A percentile compares a stretch with the other conserved stretches of the same genome.
These are phyloP conservation scores for Fusarium siculi DNA, from an alignment of 2,329 filamentous ascomycete genomes.

Conservation along the genomic window DNA sequence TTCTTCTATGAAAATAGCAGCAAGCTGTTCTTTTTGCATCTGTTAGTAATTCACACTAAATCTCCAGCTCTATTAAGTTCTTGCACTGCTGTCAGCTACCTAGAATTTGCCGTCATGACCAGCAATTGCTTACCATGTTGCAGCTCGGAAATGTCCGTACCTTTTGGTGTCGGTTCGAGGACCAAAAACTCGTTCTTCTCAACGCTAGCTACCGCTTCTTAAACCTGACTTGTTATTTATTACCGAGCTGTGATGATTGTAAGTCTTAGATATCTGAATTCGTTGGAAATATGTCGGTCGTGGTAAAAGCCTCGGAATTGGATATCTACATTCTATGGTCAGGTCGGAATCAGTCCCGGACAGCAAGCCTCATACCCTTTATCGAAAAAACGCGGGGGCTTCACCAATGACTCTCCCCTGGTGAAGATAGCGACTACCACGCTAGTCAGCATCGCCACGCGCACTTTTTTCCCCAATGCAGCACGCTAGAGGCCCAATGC, in stretches of 20 bases:
- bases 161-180: too few species aligned
- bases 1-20: fast-evolving
- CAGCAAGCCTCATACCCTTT: background rate
- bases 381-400: background rate
- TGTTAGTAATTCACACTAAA: fast-evolving
- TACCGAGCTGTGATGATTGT: too few species aligned
- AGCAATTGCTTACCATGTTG: too few species aligned
- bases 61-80: fast-evolving
- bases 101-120: too few species aligned
- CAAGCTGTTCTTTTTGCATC: background rate
- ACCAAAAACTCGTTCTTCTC: too few species aligned
- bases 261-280: background rate
- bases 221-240: too few species aligned
- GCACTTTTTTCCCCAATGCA: constrained; percentile 16
- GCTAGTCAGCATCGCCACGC: background rate
- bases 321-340: background rate
- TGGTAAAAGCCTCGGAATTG: background rate
- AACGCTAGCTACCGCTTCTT: too few species aligned
- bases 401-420: background rate
- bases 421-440: background rate
- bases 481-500: background rate
- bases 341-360: background rate
- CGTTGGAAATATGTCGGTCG: background rate
- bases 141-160: too few species aligned
- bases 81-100: background rate